A percentile compares a stretch with the other conserved stretches of the same genome.
phyloP scores from a whole-genome alignment of 371 early-diverging fungal genomes.

The Mucor circinelloides region DNA sequence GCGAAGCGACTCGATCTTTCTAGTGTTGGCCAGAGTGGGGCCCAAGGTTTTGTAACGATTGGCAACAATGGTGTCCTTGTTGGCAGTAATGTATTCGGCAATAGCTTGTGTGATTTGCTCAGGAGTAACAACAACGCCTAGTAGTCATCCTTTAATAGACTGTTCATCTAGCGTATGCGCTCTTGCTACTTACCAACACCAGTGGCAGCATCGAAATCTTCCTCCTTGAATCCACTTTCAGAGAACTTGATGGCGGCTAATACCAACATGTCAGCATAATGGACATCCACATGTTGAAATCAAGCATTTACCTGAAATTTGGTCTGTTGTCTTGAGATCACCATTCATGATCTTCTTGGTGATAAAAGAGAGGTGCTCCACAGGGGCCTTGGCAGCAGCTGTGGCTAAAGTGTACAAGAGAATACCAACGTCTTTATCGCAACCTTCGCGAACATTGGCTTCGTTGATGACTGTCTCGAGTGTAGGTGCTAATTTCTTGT shows the following conservation, averaged over 20 bases:
- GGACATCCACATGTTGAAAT: background rate
- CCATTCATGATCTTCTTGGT: constrained; percentile 74
- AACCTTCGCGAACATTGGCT: constrained; percentile 66
- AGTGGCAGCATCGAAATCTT: constrained; percentile 78
- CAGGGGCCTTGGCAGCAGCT: constrained; percentile 78
- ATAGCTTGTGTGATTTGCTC: constrained; percentile 65
- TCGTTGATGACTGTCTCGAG: constrained; percentile 68
- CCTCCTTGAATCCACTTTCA: constrained; percentile 64
- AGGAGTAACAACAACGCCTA: constrained; percentile 70
- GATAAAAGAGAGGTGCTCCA: constrained; percentile 73
- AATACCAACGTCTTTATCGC: constrained; percentile 73
- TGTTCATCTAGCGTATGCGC: background rate
- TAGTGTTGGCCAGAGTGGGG: constrained; percentile 71
- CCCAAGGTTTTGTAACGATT: constrained; percentile 88
- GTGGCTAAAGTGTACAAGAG: constrained; percentile 88
- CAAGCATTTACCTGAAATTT: constrained; percentile 76
- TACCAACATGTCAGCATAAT: background rate
- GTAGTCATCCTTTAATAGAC: background rate
- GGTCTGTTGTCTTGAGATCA: constrained; percentile 80
- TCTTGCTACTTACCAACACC: constrained; percentile 81
- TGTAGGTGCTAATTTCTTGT: constrained; percentile 89
- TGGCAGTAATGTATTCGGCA: constrained; percentile 58
- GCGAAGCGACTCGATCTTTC: constrained; percentile 68
- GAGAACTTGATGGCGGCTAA: constrained; percentile 90
- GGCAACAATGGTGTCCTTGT: constrained; percentile 71